Evolutionary conservation across 768 basidiomycete genomes (phyloP), one percentile per base, ranked within the genome.

Genomic region (Phlegmacium glaucopus): DNA sequence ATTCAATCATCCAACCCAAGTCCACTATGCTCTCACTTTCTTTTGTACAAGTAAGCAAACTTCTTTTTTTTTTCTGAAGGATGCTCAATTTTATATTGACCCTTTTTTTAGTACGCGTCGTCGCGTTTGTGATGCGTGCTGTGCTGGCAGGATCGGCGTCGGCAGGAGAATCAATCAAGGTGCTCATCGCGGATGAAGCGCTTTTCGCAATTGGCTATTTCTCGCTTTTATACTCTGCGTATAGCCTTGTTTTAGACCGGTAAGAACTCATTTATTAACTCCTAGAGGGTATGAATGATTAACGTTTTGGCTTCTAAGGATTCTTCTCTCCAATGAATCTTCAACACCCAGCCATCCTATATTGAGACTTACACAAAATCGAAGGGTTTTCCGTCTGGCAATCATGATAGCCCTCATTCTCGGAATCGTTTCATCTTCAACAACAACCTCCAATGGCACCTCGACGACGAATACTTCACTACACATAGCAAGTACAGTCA

Each of bases 141-240:
- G 45, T 70, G 5, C 47, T 76, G 16, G 64, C 67, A 12, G 64
- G 60, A 4, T 59, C 61, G 1, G 59, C 56, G 1, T 55, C 61
- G 6, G 66, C 59, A 6, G 71, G 66, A 30, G 53, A 68, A 9
- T 65, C 60, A 27, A 45, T 70, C 2, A 45, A 41, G 9, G 47
- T 72, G 11, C 58, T 71, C n/a, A 71, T 72, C 3, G 65, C 64
- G 0, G 69, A 72, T 39, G 51, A 71, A 51, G 58, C 73, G 4
- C 56, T 76, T 10, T 69, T 70, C 22, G 63, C 68, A 1, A 64
- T 72, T 18, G 75, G 75, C 4, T 76, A 72, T 54, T 69, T 72
- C 30, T 70, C 67, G n/a, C 54, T 77, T 6, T 51, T 77, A 11
- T 72, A 69, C 41, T 68, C 72, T 1, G 62, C 70, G 0, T 75